These are phyloP conservation scores for Phialophora macrospora DNA, from an alignment of 2,329 filamentous ascomycete species.

Conservation along the genomic window DNA sequence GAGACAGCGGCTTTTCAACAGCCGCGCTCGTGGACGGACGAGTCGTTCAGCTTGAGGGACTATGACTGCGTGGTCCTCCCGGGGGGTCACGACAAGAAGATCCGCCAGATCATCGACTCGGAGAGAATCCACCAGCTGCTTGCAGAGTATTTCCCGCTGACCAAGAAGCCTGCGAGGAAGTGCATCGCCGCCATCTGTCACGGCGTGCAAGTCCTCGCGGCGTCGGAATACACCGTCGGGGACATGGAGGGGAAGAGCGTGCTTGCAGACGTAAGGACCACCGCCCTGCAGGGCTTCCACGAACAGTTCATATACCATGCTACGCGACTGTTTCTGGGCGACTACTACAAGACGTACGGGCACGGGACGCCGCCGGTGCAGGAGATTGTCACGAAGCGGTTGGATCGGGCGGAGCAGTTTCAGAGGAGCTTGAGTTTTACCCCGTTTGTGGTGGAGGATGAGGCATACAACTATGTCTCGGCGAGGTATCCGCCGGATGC, in stretches of 20 bases:
- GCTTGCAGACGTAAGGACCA: conserved; percentile 55
- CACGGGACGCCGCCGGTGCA: conserved; percentile 57
- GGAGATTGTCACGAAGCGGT: conserved; percentile 51
- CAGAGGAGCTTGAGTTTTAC: conserved; percentile 50
- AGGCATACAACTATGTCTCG: conserved; percentile 36
- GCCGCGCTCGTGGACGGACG: conserved; percentile 54
- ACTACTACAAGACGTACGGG: conserved; percentile 64
- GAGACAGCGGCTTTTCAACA: conserved; percentile 49
- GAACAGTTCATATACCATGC: conserved; percentile 58
- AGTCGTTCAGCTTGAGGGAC: conserved; percentile 50
- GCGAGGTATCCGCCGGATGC: conserved; percentile 37
- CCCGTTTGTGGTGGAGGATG: conserved; percentile 57
- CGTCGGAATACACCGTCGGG: conserved; percentile 42
- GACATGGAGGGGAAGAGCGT: conserved; percentile 52
- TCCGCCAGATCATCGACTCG: conserved; percentile 59
- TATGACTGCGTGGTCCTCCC: conserved; percentile 59
- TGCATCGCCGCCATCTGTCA: conserved; percentile 58
- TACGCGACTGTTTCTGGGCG: conserved; percentile 56
- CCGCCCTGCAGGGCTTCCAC: conserved; percentile 56
- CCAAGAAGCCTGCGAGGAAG: conserved; percentile 52
- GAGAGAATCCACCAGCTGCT: conserved; percentile 52
- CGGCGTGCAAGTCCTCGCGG: conserved; percentile 58
- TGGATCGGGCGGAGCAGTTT: conserved; percentile 54
- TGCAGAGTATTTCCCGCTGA: conserved; percentile 55
- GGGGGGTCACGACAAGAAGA: conserved; percentile 60